Conservation (phyloP, 108 stramenopile species). For the Nannochloropsis oceanica region DNA sequence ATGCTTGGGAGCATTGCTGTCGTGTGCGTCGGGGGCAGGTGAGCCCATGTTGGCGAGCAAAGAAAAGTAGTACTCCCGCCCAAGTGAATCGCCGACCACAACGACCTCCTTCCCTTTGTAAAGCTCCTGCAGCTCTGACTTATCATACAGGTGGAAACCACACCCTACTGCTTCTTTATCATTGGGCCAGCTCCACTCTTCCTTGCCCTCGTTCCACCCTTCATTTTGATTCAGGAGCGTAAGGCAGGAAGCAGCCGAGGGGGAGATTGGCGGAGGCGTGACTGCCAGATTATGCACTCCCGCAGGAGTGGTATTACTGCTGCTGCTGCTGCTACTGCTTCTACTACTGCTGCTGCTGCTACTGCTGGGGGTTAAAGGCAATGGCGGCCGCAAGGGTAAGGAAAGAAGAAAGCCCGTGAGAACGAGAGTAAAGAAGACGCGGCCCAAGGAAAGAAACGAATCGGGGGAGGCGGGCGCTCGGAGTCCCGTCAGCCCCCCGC, state of each 20-base stretch:
- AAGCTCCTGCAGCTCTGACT: background rate
- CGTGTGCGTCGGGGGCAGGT: slow-evolving; percentile 11
- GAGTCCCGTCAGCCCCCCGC: background rate
- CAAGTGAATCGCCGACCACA: slow-evolving; percentile 28
- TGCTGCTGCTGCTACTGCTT: background rate
- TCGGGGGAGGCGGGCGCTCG: background rate
- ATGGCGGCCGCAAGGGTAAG: background rate
- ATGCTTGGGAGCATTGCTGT: slow-evolving; percentile 23
- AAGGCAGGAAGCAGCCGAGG: background rate
- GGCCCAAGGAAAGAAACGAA: background rate
- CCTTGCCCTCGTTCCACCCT: background rate
- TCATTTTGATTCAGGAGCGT: background rate
- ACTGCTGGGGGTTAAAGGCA: background rate
- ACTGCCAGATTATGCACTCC: background rate
- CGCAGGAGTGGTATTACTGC: background rate
- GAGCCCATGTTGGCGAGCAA: slow-evolving; percentile 8
- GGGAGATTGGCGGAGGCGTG: background rate
- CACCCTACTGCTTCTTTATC: background rate
- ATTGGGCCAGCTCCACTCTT: background rate
- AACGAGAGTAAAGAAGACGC: background rate
- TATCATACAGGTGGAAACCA: background rate
- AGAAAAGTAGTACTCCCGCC: slow-evolving; percentile 17
- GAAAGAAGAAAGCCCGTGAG: background rate
- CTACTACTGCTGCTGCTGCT: background rate
- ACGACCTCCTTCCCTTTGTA: background rate